Base-by-base conservation (phyloP, 148 eudicot species). In the Mesembryanthemum crystallinum region DNA sequence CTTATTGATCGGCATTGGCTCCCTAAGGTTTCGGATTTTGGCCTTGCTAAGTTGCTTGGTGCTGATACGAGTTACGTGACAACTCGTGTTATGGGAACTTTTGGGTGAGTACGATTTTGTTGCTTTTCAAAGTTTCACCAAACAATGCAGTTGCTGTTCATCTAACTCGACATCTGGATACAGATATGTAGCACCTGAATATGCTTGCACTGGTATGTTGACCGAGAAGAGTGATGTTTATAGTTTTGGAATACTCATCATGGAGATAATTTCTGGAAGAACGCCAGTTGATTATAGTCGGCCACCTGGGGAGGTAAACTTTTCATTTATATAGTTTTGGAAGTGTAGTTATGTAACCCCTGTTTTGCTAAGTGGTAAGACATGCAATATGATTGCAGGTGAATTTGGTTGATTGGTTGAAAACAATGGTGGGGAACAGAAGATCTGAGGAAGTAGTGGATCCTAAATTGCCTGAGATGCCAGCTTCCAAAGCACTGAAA, bases 51-150 rank as follows among this genome's bases (percentile, higher is more conserved):
- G 87, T 85, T 93, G 80, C 84, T 93, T 45, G 77, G 84, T 79
- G 86, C 98, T 23, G 98, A 93, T 81, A 88, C 57, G 30, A 88
- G 89, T 71, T 91, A 91, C 32, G 93, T 93, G 67, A 93, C 98
- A 27, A 93, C 98, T 63, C 96, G 98, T 51, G 98, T 93, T 52
- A 93, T 93, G 98, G 98, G 98, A 54, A 93, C 97, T 35, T 90
- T 90, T 73, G 97, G 97, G 97, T 92, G 69, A 86, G 88, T 84
- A 64, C 25, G 33, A 42, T 6, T 49, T 21, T 67, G 33, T 25
- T 9, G 20, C 47, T 33, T 37, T 73, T 55, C 25, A 30, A 45
- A 37, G 59, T 71, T 35, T 43, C 8, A 11, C 67, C 30, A 32
- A 60, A 73, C 15, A 47, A n/a, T 35, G 43, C 21, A 0, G 27